Conservation (phyloP, 345 rosid species). For the Citrus cavaleriei region DNA sequence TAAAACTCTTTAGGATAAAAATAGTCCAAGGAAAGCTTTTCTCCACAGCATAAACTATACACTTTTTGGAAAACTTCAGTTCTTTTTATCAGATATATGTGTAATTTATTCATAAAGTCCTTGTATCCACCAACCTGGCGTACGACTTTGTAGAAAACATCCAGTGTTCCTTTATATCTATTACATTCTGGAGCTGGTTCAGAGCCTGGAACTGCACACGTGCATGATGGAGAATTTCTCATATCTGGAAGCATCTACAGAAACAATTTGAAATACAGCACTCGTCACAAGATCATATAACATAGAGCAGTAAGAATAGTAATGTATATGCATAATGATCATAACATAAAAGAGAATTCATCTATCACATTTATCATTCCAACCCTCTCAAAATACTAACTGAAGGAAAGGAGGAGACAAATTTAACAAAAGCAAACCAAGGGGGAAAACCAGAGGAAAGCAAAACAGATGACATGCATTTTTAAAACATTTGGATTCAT, state of each 20-base stretch:
- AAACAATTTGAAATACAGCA: background rate
- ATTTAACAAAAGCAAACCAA: background rate
- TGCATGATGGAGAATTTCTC: constrained; percentile 44
- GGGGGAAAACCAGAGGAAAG: background rate
- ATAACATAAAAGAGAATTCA: background rate
- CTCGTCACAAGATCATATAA: background rate
- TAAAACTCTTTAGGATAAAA: background rate
- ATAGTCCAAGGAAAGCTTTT: background rate
- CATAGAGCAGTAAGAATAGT: background rate
- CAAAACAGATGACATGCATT: background rate
- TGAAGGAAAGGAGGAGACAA: background rate
- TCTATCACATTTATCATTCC: background rate
- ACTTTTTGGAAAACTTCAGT: background rate
- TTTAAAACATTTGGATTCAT: background rate
- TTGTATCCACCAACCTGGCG: constrained; percentile 60
- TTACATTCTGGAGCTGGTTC: constrained; percentile 54
- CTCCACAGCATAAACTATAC: background rate
- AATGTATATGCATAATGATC: background rate
- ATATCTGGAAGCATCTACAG: constrained; percentile 53
- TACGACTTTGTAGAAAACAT: constrained; percentile 71
- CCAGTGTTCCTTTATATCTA: constrained; percentile 84
- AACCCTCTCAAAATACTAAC: background rate
- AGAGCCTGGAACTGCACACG: constrained; percentile 50
- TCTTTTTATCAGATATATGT: background rate
- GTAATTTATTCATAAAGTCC: background rate